Evolutionary conservation across 2,329 filamentous ascomycete species (phyloP).

Genomic region (Diaporthe longicolla): DNA sequence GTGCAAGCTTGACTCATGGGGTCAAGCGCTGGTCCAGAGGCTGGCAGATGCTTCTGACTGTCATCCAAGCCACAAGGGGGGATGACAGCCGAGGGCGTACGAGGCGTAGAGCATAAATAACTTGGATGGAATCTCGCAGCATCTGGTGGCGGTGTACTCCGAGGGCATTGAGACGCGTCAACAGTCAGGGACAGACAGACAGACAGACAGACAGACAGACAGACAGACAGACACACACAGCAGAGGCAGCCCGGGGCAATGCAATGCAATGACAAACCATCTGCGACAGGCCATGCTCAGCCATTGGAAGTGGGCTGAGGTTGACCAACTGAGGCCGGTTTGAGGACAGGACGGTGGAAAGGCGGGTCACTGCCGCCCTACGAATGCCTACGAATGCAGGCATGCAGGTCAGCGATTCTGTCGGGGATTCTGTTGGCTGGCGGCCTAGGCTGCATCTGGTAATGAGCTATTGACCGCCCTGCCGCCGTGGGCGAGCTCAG

Average conservation of each 20-base stretch:
- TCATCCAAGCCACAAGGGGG: background rate
- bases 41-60: background rate
- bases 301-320: slow-evolving; percentile 25
- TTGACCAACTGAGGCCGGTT: background rate
- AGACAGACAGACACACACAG: background rate
- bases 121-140: background rate
- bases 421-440: slow-evolving; percentile 23
- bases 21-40: slow-evolving; percentile 1
- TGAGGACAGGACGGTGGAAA: background rate
- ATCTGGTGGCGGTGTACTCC: slow-evolving; percentile 23
- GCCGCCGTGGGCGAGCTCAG: slow-evolving; percentile 16
- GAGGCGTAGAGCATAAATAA: background rate
- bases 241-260: slow-evolving; percentile 7
- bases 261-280: too few relatives aligned
- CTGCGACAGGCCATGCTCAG: background rate
- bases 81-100: background rate
- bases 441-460: slow-evolving; percentile 38
- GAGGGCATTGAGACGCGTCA: background rate
- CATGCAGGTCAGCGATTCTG: slow-evolving; percentile 5
- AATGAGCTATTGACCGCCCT: slow-evolving; percentile 41
- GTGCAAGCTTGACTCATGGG: slow-evolving; percentile 26
- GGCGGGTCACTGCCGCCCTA: slow-evolving; percentile 40
- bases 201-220: background rate
- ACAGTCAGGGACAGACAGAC: background rate
- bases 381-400: slow-evolving; percentile 22